phyloP scores from a whole-genome alignment of 129 eudicot species.

The Artemisia annua region DNA sequence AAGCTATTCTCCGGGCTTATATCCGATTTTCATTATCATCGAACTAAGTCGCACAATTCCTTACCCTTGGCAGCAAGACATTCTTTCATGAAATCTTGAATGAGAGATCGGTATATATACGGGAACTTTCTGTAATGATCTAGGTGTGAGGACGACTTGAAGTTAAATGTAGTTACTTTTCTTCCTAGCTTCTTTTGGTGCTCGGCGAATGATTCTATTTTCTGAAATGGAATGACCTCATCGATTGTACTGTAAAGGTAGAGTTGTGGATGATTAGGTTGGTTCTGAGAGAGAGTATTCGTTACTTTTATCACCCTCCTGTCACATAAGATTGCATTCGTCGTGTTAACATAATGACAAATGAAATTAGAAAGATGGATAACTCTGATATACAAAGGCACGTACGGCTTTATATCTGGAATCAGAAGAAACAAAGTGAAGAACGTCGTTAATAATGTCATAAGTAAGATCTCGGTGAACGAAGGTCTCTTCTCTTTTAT shows the following conservation, averaged over 20 bases:
- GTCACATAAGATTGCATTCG: conserved; percentile 11
- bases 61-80: conserved; percentile 35
- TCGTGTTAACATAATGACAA: no score
- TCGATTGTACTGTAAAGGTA: conserved; percentile 84
- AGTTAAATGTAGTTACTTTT: conserved; percentile 55
- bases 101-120: conserved; percentile 44
- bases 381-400: not conserved
- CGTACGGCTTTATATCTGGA: conserved; percentile 71
- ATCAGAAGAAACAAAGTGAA: conserved; percentile 55
- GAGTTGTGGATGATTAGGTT: conserved; percentile 80
- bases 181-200: conserved; percentile 59
- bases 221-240: conserved; percentile 65
- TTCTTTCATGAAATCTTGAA: conserved; percentile 53
- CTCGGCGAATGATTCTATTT: conserved; percentile 60
- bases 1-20: conserved; percentile 1
- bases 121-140: conserved; percentile 86
- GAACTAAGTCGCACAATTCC: conserved; percentile 6
- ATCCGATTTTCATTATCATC: not conserved
- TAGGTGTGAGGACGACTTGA: conserved; percentile 75
- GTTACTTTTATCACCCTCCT: conserved; percentile 66
- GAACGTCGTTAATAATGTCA: conserved; percentile 58
- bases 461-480: conserved; percentile 49
- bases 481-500: conserved; percentile 43
- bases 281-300: conserved; percentile 45
- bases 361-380: no score